Evolutionary conservation across 140 eudicot species (phyloP).

Genomic region (Anethum foeniculum): DNA sequence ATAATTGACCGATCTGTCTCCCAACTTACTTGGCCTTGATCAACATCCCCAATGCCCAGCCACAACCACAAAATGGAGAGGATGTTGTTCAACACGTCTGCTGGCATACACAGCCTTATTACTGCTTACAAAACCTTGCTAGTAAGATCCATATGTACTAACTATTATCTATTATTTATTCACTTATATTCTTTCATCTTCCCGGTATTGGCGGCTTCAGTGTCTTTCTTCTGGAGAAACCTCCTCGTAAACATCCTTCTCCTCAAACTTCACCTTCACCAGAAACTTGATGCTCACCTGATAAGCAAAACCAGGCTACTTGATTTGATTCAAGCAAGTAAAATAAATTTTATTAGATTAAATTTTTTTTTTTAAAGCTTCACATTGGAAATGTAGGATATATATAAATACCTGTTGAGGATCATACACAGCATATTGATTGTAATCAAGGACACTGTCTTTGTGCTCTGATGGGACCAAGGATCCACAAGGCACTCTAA

Average conservation of each 20-base stretch:
- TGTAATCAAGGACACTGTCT: conserved; percentile 64
- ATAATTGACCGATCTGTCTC: too few species aligned
- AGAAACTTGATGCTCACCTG: conserved; percentile 40
- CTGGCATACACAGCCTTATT: too few species aligned
- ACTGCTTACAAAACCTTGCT: not conserved
- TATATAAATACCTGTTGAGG: conserved; percentile 49
- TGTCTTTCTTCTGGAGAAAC: not conserved
- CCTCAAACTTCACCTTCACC: conserved; percentile 72
- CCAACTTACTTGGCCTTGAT: not conserved
- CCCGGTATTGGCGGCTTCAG: not conserved
- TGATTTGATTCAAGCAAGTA: conserved; percentile 4
- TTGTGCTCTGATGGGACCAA: conserved; percentile 58
- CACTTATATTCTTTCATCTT: not conserved
- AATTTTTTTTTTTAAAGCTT: too few species aligned
- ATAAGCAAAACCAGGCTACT: conserved; percentile 23
- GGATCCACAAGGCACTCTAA: conserved; percentile 72
- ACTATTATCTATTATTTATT: not conserved
- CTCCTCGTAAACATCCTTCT: conserved; percentile 38
- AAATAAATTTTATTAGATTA: too few species aligned
- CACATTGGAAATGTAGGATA: not conserved
- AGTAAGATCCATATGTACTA: not conserved
- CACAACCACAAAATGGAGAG: too few species aligned
- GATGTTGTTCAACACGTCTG: too few species aligned
- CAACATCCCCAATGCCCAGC: not conserved
- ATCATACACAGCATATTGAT: conserved; percentile 82